Evolutionary conservation across 306 rosid species (phyloP).

Genomic region (Cotoneaster glaucophyllus): DNA sequence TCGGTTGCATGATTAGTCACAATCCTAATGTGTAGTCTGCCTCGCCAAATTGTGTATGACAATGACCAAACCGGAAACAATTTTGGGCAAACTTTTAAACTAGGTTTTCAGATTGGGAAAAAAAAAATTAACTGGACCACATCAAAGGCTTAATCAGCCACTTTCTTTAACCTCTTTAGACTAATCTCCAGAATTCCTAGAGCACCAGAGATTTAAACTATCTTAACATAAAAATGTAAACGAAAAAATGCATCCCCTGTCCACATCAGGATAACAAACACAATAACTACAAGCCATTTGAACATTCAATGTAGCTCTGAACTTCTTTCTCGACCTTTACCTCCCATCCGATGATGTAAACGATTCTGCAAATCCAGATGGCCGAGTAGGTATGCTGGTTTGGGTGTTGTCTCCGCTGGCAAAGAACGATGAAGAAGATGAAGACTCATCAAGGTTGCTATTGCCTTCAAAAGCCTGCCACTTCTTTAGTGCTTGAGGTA

Average conservation of each 20-base stretch:
- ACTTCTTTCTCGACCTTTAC: conserved; percentile 25
- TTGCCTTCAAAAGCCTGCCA: conserved; percentile 64
- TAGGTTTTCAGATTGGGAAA: too few species aligned
- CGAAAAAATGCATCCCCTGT: conserved; percentile 1
- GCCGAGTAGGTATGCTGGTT: conserved; percentile 46
- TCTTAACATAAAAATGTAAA: neutral
- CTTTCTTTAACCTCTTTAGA: neutral
- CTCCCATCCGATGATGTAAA: conserved; percentile 39
- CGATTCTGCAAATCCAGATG: conserved; percentile 52
- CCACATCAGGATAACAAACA: neutral
- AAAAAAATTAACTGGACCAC: neutral
- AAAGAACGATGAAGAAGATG: conserved; percentile 18
- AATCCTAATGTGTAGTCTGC: neutral
- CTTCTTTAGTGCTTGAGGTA: conserved; percentile 55
- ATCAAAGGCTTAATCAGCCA: neutral
- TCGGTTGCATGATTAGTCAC: too few species aligned
- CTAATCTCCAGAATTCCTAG: conserved; percentile 12
- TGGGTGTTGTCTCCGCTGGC: conserved; percentile 38
- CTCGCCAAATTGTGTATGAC: neutral
- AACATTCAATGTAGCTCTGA: neutral
- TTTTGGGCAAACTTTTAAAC: neutral
- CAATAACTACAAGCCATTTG: conserved; percentile 3
- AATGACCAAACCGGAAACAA: neutral
- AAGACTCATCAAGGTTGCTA: conserved; percentile 16
- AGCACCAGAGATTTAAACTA: conserved; percentile 7